These are phyloP conservation scores for Puccinia hordei DNA, from an alignment of 1,284 basidiomycete species.

Conservation along the genomic window DNA sequence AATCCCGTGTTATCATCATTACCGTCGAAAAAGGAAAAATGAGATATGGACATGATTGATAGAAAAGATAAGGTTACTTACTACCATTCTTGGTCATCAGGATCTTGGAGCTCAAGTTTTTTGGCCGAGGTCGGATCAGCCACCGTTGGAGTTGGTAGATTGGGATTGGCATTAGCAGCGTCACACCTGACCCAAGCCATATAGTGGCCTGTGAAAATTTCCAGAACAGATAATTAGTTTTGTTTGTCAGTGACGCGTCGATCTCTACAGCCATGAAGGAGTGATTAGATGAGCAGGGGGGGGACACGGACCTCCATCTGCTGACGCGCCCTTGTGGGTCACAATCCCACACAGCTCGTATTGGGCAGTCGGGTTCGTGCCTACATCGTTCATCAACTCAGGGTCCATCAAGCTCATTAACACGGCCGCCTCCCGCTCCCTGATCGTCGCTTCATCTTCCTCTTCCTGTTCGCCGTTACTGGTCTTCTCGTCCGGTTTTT, in stretches of 20 bases:
- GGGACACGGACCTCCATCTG: conserved; percentile 69
- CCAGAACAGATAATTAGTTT: not conserved
- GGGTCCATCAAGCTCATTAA: conserved; percentile 69
- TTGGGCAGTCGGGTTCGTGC: conserved; percentile 72
- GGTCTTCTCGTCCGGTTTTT: not conserved
- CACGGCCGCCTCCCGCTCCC: conserved; percentile 68
- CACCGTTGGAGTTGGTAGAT: conserved; percentile 35
- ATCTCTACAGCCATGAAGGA: not conserved
- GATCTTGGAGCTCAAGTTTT: conserved; percentile 29
- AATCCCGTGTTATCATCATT: not conserved
- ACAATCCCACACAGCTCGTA: conserved; percentile 89
- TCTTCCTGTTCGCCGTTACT: conserved; percentile 42
- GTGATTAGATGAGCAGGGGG: not conserved
- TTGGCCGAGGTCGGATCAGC: conserved; percentile 19
- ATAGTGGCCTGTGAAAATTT: conserved; percentile 51
- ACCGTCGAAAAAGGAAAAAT: not conserved
- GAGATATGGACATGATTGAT: not conserved
- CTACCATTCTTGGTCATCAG: conserved; percentile 50
- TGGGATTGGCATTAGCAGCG: conserved; percentile 46
- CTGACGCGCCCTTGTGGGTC: conserved; percentile 92
- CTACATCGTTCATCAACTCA: conserved; percentile 70
- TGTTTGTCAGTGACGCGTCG: not conserved
- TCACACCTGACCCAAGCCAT: conserved; percentile 52
- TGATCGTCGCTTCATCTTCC: conserved; percentile 54
- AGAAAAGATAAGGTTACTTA: conserved; percentile 18